Percentiles rank a stretch among this genome's conserved stretches.
Evolutionary conservation across 495 filamentous ascomycete genomes (phyloP).

Genomic region (Thozetella sp.): DNA sequence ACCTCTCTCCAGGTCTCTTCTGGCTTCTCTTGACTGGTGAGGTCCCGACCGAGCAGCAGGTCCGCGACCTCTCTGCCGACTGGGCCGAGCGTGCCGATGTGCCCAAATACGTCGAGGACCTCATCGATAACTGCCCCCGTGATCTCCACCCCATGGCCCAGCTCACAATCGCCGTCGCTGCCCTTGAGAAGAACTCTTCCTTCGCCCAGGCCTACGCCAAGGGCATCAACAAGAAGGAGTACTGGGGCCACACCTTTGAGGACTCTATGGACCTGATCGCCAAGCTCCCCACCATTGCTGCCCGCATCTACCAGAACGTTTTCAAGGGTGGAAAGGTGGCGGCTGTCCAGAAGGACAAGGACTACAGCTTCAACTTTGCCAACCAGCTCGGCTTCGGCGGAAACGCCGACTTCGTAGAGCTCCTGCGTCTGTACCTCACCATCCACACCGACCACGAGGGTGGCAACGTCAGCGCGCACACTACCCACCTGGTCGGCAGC

Average conservation of each 20-base stretch:
- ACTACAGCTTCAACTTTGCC: slow-evolving; percentile 97
- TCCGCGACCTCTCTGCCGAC: slow-evolving; percentile 94
- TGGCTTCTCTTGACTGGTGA: slow-evolving; percentile 98
- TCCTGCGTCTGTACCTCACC: slow-evolving; percentile 97
- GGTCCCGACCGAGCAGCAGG: slow-evolving; percentile 95
- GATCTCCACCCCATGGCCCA: slow-evolving; percentile 99
- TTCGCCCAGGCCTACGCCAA: slow-evolving; percentile 98
- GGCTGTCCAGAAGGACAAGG: slow-evolving; percentile 94
- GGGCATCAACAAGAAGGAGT: slow-evolving; percentile 97
- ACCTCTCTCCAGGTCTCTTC: slow-evolving; percentile 78
- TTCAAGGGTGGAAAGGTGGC: slow-evolving; percentile 99
- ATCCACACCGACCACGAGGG: slow-evolving; percentile 99
- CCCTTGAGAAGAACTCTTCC: slow-evolving; percentile 95
- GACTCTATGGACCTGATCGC: slow-evolving; percentile 99
- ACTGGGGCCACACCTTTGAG: slow-evolving; percentile 99
- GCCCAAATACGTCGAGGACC: slow-evolving; percentile 96
- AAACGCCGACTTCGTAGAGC: slow-evolving; percentile 96
- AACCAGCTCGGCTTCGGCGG: slow-evolving; percentile 96
- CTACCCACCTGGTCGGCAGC: slow-evolving; percentile 95
- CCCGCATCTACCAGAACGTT: slow-evolving; percentile 99
- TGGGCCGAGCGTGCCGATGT: slow-evolving; percentile 97
- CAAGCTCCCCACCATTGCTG: slow-evolving; percentile 97
- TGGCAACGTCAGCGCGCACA: slow-evolving; percentile 97
- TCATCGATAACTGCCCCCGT: slow-evolving; percentile 98
- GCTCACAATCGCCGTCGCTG: slow-evolving; percentile 96